Evolutionary conservation across 345 rosid species (phyloP), one percentile per base, ranked within the genome.

Genomic region (Eucalyptus viminalis): DNA sequence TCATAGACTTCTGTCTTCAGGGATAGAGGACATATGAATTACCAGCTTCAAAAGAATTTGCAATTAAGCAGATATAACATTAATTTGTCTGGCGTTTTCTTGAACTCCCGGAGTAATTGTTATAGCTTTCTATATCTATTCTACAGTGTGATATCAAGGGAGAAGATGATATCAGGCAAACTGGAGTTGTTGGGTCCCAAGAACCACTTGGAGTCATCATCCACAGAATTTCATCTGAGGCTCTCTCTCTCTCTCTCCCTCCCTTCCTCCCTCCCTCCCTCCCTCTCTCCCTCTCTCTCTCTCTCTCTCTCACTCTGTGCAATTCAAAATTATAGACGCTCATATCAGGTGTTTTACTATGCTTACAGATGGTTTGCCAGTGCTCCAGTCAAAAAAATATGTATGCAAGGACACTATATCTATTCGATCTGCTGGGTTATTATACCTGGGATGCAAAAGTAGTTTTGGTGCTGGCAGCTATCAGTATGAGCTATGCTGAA

Each of bases 401-500:
- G 72, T 96, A 93, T 31, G 27, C 89, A 4, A 92, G 94, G 88
- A 95, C 97, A 49, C 92, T 96, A 95, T 50, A 34, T 86, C 37
- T 94, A 91, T 94, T 97, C 24, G 95, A 95, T 91, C 92, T 90
- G 90, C 94, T 97, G 51, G 92, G 93, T 80, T 93, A 89, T 45
- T 95, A 94, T 87, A 91, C 90, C 91, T 97, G 98, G 99, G 98
- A 94, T 90, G 96, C 95, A 25, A 96, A 97, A 92, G 67, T 95
- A 88, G 96, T 83, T 72, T 86, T 97, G 89, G 91, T 93, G 65
- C 95, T 97, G 65, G 96, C 97, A 89, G 96, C 95, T 90, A 93
- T 96, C 89, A 94, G 95, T 86, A 85, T 92, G 86, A 89, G 86
- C 93, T 96, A 94, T 87, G 96, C 97, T 86, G 94, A 93, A 91